Base-by-base conservation (phyloP, 2,329 filamentous ascomycete species). In the Teratosphaeria nubilosa region DNA sequence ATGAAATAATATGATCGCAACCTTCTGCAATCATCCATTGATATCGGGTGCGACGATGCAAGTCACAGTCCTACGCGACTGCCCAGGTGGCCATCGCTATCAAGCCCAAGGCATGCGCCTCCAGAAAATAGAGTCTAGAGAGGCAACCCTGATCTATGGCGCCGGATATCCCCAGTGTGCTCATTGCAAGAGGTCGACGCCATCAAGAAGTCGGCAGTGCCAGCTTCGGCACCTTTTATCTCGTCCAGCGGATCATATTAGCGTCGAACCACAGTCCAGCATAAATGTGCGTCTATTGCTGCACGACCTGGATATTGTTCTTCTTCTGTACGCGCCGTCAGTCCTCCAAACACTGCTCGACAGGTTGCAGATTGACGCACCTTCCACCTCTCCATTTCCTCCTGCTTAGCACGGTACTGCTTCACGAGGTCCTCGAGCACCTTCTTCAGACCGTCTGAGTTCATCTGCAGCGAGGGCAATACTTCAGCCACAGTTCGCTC, bases 351-450 rank as follows among this genome's bases (percentile, higher is more conserved):
- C 64, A 37, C 55, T 1, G 37, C 7, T 30, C 34, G 22, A 13
- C 5, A n/a, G 30, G 11, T 30, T 27, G 10, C n/a, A 51, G 55
- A 60, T 51, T 16, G 34, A 71, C 84, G 59, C 76, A 95, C 92
- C 90, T 99, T 99, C 94, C 94, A 99, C 74, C 87, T 91, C 73
- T 99, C 92, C 80, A 99, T 83, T 71, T 99, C 94, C 50, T 90
- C 85, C 74, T 99, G 91, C 76, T 96, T 95, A 32, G 80, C 77
- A 79, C 95, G 95, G 80, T 97, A 97, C 76, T 96, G 90, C 81
- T 96, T 96, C 65, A 97, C 83, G 63, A 99, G 77, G 72, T 96
- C 92, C 63, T 96, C 91, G 57, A 97, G 79, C 31, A 97, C 91
- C 76, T 96, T 95, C 76, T 88, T 94, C 71, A 99, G 73, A 1